Base-by-base conservation (phyloP, 495 filamentous ascomycete species). In the Aspergillus kassunensis region DNA sequence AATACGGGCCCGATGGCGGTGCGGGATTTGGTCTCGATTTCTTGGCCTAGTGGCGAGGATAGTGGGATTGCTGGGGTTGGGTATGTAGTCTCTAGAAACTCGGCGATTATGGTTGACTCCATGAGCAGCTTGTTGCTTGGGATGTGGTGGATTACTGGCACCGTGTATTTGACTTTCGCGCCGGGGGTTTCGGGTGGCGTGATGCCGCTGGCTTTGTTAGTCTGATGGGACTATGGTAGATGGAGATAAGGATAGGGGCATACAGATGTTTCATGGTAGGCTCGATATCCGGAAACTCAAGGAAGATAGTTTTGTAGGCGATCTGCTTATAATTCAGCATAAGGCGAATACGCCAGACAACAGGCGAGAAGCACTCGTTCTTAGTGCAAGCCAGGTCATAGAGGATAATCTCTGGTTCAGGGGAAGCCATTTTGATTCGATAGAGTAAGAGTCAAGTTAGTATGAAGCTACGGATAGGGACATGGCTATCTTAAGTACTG, bases 241-340 rank as follows among this genome's bases (percentile, higher is more conserved):
- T 6, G 9, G 20, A 8, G 1, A 2, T 42, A 1, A n/a, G n/a
- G n/a, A 40, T 45, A 29, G 53, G 29, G 27, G 64, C 70, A 66
- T 36, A 69, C 67, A 70, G 61, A 23, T 24, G 62, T 64, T 69
- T 70, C 41, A 73, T 48, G 15, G 65, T 72, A n/a, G 65, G 64
- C 52, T 71, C 70, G 54, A 73, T 72, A 34, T 73, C 71, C 12
- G 68, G 67, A 58, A 74, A 68, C 47, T 72, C 70, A 52, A 74
- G 65, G 49, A 71, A 74, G 29, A 70, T 47, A 13, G 65, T 68
- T 27, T 34, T 56, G 53, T 74, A 72, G 24, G 65, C 60, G 23
- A 73, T 67, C 27, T 54, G 51, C 45, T 73, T 73, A 48, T 71
- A 72, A 51, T 73, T 73, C 21, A 73, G 69, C 60, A 75, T 68